These are phyloP conservation scores for Sugiyamaella qingdaonensis DNA, from an alignment of 805 yeast genomes.

Conservation along the genomic window DNA sequence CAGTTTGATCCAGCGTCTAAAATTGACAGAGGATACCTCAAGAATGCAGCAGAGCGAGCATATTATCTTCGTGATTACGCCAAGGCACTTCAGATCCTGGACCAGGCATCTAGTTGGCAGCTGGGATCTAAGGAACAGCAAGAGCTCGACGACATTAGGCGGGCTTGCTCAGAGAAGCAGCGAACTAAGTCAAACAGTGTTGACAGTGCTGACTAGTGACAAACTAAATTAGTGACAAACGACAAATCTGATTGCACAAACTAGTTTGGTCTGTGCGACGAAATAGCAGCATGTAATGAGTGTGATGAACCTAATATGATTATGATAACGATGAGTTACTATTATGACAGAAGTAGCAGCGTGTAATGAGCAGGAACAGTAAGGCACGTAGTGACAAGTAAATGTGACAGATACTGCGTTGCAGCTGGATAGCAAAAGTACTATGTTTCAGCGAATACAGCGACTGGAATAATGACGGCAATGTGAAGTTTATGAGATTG, in stretches of 20 bases:
- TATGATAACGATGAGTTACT: too few species aligned
- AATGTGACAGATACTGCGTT: too few species aligned
- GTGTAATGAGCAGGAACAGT: too few species aligned
- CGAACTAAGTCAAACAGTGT: not conserved
- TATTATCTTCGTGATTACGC: slow-evolving; percentile 53
- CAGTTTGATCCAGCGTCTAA: slow-evolving; percentile 33
- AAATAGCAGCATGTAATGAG: too few species aligned
- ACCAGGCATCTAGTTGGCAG: slow-evolving; percentile 33
- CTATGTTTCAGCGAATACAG: too few species aligned
- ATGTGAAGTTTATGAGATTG: too few species aligned
- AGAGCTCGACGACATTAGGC: slow-evolving; percentile 46
- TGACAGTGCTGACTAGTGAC: not conserved
- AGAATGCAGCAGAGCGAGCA: slow-evolving; percentile 59
- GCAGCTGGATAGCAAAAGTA: too few species aligned
- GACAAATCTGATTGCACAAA: not conserved
- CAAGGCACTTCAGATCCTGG: slow-evolving; percentile 47
- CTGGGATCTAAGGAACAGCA: slow-evolving; percentile 47
- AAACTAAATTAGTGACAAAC: not conserved
- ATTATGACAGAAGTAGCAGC: too few species aligned
- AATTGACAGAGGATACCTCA: slow-evolving; percentile 50
- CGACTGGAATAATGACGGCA: too few species aligned
- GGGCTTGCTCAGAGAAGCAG: slow-evolving; percentile 36
- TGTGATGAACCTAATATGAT: too few species aligned
- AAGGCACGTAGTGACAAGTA: too few species aligned
- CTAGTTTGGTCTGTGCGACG: not conserved